Evolutionary conservation across 1,284 basidiomycete species (phyloP).

Genomic region (Heterobasidion parviporum): DNA sequence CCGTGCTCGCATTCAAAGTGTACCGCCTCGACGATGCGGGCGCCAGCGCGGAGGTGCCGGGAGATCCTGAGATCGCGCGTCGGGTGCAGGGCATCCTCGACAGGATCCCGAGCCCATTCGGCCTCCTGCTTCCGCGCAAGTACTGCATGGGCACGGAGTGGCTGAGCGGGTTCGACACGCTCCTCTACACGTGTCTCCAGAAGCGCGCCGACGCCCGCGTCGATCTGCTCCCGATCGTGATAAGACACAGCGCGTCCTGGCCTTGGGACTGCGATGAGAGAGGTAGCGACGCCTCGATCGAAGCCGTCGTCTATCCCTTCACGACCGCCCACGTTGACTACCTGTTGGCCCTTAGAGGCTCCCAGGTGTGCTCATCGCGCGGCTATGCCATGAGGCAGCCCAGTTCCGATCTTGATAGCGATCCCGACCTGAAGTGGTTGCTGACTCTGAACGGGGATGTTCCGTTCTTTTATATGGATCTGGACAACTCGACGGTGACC

Average conservation of each 20-base stretch:
- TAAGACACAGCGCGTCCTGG: background rate
- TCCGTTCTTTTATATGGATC: too few relatives aligned
- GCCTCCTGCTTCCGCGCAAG: constrained; percentile 18
- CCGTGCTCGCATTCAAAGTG: constrained; percentile 24
- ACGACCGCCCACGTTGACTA: too few relatives aligned
- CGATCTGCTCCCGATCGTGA: constrained; percentile 19
- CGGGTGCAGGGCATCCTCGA: constrained; percentile 7
- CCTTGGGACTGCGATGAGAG: too few relatives aligned
- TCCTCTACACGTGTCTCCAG: constrained; percentile 13
- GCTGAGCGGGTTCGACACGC: constrained; percentile 19
- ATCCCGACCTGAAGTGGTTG: too few relatives aligned
- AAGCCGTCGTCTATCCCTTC: too few relatives aligned
- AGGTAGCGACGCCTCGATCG: too few relatives aligned
- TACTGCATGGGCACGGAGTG: constrained; percentile 18
- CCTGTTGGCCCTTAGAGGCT: too few relatives aligned
- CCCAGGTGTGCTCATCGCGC: too few relatives aligned
- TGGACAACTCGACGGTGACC: too few relatives aligned
- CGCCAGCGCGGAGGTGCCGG: background rate
- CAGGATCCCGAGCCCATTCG: constrained; percentile 16
- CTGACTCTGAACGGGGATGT: too few relatives aligned
- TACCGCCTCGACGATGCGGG: constrained; percentile 13
- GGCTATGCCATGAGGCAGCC: too few relatives aligned
- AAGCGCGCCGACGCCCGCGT: constrained; percentile 9
- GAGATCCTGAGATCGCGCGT: background rate
- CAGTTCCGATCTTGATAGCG: too few relatives aligned